These are phyloP conservation scores for Penicillium sp. DNA, from an alignment of 2,329 filamentous ascomycete genomes.

Conservation along the genomic window DNA sequence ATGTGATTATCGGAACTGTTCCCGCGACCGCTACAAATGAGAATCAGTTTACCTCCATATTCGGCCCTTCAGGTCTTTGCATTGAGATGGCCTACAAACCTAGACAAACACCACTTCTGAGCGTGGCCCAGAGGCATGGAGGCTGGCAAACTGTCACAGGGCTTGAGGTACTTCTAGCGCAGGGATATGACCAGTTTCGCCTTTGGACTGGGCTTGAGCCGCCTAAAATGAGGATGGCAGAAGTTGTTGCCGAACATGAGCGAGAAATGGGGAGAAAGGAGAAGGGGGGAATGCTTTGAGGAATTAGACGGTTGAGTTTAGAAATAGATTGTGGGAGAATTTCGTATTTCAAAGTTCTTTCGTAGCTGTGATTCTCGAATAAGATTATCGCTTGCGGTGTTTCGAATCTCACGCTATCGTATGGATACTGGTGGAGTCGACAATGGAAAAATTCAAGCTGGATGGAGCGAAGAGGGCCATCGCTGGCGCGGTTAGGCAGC, in stretches of 20 bases:
- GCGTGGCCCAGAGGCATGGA: conserved; percentile 16
- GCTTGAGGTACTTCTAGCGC: conserved; percentile 29
- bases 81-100: conserved; percentile 31
- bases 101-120: conserved; percentile 21
- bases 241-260: conserved; percentile 14
- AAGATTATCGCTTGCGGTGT: too few relatives aligned
- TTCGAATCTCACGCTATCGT: too few relatives aligned
- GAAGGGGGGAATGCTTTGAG: conserved; percentile 6
- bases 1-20: conserved; percentile 28
- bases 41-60: conserved; percentile 19
- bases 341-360: too few relatives aligned
- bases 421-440: too few relatives aligned
- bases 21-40: conserved; percentile 21
- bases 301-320: too few relatives aligned
- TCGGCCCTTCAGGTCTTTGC: conserved; percentile 17
- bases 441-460: background rate
- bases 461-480: background rate
- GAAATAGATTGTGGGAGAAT: too few relatives aligned
- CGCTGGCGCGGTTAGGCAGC: background rate
- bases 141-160: conserved; percentile 25
- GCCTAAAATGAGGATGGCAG: conserved; percentile 11
- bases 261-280: conserved; percentile 1
- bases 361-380: too few relatives aligned
- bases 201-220: conserved; percentile 25
- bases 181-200: conserved; percentile 30